Evolutionary conservation across 805 yeast genomes (phyloP), one percentile per base, ranked within the genome.

Genomic region (Wickerhamomyces sydowiorum): DNA sequence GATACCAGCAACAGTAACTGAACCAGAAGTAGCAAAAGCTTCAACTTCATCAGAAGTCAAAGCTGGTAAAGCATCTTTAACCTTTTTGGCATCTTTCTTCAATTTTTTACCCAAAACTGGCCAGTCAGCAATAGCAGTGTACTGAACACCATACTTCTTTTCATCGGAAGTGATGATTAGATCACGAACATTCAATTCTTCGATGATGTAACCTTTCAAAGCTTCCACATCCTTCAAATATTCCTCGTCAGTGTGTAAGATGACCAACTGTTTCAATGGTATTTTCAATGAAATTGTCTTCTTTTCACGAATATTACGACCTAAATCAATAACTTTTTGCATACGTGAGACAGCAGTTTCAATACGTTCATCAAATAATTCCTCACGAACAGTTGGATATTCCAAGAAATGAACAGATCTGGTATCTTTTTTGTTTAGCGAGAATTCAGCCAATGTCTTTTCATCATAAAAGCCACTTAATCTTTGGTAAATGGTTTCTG

Each of bases 41-140:
- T 86, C 86, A 39, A 93, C 96, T 44, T 88, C 90, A 14, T 73
- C 85, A 10, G 97, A 84, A 18, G 91, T 69, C 39, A 93, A 76
- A 9, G 59, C 60, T 49, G 97, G 98, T 54, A 93, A 75, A 15
- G 95, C 98, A 59, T 82, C 95, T 75, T 91, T 95, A 46, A 93
- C 99, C 64, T 79, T 82, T 70, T 86, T 88, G 47, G 86, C 95
- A 56, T 90, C 98, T 62, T 82, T 81, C 80, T 89, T 91, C 66
- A 93, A 78, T 69, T 93, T 93, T 76, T 91, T 93, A 70, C 99
- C 99, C 53, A 93, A 76, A 18, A 89, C 87, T 44, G 98, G 96
- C 99, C 99, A 93, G 71, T 93, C 99, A 38, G 99, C 99, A 64
- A 86, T 95, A 34, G 91, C 97, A 50, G 76, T 79, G 73, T 90